These are phyloP conservation scores for Rhynchospora tenuis DNA, from an alignment of 176 grass and related monocot species.

Conservation along the genomic window DNA sequence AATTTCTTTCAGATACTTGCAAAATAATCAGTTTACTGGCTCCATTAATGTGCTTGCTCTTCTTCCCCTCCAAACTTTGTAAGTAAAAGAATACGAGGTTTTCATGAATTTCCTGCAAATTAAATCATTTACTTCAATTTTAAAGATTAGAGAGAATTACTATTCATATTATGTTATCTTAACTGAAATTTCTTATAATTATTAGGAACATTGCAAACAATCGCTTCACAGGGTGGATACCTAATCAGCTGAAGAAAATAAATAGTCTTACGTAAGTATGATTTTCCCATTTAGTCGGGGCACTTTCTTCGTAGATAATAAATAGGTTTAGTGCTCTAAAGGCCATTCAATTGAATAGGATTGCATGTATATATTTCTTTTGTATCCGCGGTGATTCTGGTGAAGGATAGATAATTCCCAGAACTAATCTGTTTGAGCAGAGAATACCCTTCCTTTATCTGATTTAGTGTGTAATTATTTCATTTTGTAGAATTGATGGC, in stretches of 20 bases:
- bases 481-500: slow-evolving; percentile 64
- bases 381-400: neutral
- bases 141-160: neutral
- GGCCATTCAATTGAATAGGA: too few species aligned
- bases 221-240: slow-evolving; percentile 94
- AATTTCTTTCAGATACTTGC: slow-evolving; percentile 63
- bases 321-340: neutral
- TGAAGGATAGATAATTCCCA: neutral
- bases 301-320: neutral
- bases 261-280: slow-evolving; percentile 87
- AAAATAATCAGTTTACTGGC: slow-evolving; percentile 93
- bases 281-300: neutral
- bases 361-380: neutral
- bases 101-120: neutral
- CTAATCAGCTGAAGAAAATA: slow-evolving; percentile 80
- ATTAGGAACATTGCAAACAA: slow-evolving; percentile 85
- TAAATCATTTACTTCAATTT: slow-evolving; percentile 1
- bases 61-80: slow-evolving; percentile 81
- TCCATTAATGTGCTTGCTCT: slow-evolving; percentile 65
- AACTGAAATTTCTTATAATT: slow-evolving; percentile 33
- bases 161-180: slow-evolving; percentile 3
- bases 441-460: neutral
- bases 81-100: slow-evolving; percentile 36
- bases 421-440: too few species aligned
- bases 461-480: neutral